A percentile compares a stretch with the other conserved stretches of the same genome.
These are phyloP conservation scores for Cercospora brassicicola DNA, from an alignment of 2,329 filamentous ascomycete species.

Conservation along the genomic window DNA sequence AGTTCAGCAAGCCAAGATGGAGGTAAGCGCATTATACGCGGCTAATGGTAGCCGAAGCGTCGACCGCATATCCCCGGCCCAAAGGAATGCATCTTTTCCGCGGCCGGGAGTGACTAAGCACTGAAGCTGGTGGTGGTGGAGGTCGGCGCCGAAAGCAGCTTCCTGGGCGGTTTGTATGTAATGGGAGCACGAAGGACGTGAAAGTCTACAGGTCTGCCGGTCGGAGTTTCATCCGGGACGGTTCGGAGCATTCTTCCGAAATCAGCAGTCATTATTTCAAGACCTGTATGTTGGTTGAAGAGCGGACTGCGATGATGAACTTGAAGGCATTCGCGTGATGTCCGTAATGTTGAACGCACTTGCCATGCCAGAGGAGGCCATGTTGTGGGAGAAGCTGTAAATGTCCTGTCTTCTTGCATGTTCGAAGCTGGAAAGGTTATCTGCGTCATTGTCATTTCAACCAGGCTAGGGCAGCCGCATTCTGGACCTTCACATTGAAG, in stretches of 20 bases:
- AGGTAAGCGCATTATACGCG: neutral
- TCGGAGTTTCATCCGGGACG: neutral
- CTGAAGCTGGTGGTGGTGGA: neutral
- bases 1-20: neutral
- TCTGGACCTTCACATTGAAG: neutral
- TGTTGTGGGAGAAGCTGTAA: neutral
- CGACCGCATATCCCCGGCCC: neutral
- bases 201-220: neutral
- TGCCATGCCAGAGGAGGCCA: neutral
- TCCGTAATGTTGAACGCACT: neutral
- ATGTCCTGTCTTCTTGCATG: neutral
- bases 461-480: neutral
- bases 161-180: neutral
- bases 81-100: neutral
- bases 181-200: neutral
- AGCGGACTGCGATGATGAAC: neutral
- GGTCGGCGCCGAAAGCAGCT: neutral
- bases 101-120: neutral
- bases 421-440: neutral
- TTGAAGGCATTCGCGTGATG: neutral
- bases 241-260: neutral
- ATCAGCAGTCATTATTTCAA: neutral
- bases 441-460: neutral
- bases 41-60: neutral
- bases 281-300: neutral